These are phyloP conservation scores for Aegilops longissima DNA, from an alignment of 176 grass and related monocot genomes.

Conservation along the genomic window DNA sequence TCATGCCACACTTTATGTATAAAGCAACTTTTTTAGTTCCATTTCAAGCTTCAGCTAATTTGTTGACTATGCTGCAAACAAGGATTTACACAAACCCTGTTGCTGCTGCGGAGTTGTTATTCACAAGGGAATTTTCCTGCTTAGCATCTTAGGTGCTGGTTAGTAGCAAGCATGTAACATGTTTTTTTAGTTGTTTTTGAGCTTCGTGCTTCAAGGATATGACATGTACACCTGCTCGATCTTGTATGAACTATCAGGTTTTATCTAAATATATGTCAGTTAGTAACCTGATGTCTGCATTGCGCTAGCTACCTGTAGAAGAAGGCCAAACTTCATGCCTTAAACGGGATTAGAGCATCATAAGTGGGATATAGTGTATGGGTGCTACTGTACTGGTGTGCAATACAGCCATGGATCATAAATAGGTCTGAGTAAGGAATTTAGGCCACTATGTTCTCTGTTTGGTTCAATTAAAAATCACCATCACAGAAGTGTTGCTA, in stretches of 20 bases:
- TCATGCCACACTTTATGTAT: too few relatives aligned
- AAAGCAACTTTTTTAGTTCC: constrained; percentile 19
- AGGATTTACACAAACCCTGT: constrained; percentile 13
- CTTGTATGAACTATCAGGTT: neutral
- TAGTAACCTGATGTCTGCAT: constrained; percentile 5
- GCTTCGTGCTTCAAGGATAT: neutral
- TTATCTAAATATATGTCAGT: constrained; percentile 6
- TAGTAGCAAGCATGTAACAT: neutral
- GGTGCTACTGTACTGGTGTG: neutral
- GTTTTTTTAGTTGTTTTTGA: constrained; percentile 15
- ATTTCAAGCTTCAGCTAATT: constrained; percentile 1
- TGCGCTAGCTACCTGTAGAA: neutral
- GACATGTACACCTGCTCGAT: neutral
- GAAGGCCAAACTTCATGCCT: neutral
- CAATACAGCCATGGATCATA: neutral
- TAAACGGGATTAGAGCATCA: neutral
- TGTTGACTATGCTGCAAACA: neutral
- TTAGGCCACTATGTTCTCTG: neutral
- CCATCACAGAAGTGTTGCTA: neutral
- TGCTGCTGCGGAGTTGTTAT: constrained; percentile 7
- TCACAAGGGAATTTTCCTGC: neutral
- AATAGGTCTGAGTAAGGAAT: constrained; percentile 24
- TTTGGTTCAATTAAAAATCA: neutral
- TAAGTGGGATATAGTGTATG: neutral
- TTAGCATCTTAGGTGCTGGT: neutral